These are phyloP conservation scores for Cystofilobasidium ferigula DNA, from an alignment of 768 basidiomycete species.

Conservation along the genomic window DNA sequence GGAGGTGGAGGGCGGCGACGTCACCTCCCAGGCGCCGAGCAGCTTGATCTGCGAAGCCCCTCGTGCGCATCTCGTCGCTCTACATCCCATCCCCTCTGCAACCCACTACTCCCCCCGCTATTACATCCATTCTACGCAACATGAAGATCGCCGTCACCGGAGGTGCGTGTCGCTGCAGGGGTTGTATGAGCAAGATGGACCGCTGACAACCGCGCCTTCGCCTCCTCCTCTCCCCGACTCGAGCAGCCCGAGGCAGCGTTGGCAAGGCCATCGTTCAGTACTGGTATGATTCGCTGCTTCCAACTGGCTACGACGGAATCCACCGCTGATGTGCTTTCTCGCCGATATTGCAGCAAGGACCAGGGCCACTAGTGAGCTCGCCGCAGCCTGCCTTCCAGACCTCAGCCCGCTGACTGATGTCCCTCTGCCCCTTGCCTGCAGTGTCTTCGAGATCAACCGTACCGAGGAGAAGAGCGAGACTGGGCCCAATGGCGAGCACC, in stretches of 20 bases:
- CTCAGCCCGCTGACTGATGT: no score
- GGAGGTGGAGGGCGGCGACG: no score
- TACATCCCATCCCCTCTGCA: no score
- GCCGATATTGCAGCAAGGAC: neutral
- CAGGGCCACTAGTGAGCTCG: neutral
- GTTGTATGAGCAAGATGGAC: no score
- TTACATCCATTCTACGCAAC: neutral
- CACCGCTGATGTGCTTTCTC: neutral
- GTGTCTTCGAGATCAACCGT: constrained; percentile 18
- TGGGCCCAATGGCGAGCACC: constrained; percentile 10
- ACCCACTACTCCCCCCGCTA: no score
- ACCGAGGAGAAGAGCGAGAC: constrained; percentile 1
- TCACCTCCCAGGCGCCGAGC: no score
- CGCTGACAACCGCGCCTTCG: no score
- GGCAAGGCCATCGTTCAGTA: neutral
- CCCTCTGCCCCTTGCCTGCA: neutral
- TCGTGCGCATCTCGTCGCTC: no score
- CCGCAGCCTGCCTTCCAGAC: no score
- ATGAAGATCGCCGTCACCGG: constrained; percentile 8
- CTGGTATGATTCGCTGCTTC: neutral
- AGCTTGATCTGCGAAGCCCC: no score
- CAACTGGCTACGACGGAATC: no score
- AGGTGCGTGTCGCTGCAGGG: neutral
- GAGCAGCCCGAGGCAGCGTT: neutral
- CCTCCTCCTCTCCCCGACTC: no score